Evolutionary conservation across 106 monocot genomes (phyloP).

Genomic region (Cymbidium sinense): DNA sequence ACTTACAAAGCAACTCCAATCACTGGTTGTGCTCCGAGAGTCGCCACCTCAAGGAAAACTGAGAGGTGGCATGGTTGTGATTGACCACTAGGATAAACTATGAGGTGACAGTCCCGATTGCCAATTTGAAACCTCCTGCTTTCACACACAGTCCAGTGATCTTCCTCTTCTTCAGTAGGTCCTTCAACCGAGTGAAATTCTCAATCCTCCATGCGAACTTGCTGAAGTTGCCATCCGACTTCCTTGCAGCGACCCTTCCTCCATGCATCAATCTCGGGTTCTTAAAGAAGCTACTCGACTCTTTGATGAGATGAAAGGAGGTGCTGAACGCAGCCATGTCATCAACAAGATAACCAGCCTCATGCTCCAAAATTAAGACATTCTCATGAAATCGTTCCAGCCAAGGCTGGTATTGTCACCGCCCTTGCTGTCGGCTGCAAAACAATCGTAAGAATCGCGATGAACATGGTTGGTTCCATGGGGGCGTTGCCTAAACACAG

Average conservation of each 20-base stretch:
- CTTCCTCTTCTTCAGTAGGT: slow-evolving; percentile 91
- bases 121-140: slow-evolving; percentile 93
- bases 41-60: slow-evolving; percentile 96
- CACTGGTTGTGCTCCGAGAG: no score
- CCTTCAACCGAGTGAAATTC: slow-evolving; percentile 86
- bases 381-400: slow-evolving; percentile 87
- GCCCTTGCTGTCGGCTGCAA: slow-evolving; percentile 68
- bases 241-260: slow-evolving; percentile 46
- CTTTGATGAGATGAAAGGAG: slow-evolving; percentile 88
- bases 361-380: slow-evolving; percentile 54
- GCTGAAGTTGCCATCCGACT: slow-evolving; percentile 78
- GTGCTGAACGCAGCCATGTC: slow-evolving; percentile 67
- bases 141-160: no score
- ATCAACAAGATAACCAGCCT: no score
- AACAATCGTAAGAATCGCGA: slow-evolving; percentile 83
- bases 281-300: slow-evolving; percentile 59
- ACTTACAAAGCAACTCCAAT: no score
- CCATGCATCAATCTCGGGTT: slow-evolving; percentile 25
- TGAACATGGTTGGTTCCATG: slow-evolving; percentile 49
- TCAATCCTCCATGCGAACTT: slow-evolving; percentile 96
- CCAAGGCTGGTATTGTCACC: slow-evolving; percentile 87
- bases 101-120: slow-evolving; percentile 84
- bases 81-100: slow-evolving; percentile 98
- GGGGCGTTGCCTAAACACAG: no score
- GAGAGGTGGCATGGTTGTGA: slow-evolving; percentile 96